Percentiles rank a stretch among this genome's conserved stretches.
phyloP scores from a whole-genome alignment of 306 rosid genomes.

The Quercus dentata region DNA sequence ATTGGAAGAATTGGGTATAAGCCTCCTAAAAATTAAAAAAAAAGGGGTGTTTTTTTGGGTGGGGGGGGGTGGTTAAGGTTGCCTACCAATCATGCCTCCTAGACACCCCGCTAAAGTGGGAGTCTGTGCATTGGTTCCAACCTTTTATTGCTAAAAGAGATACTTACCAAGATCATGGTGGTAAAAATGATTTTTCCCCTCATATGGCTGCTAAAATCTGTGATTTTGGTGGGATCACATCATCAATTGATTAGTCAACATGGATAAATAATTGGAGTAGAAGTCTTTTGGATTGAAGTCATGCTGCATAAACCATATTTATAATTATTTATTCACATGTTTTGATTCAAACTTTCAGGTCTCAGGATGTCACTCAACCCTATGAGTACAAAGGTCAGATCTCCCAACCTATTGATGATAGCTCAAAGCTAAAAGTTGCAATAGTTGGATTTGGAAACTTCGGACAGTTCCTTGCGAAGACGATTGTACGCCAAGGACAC shows the following conservation, averaged over 20 bases:
- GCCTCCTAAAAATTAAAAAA: too few species aligned
- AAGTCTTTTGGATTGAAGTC: not conserved
- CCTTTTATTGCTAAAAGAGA: not conserved
- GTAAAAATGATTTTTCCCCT: not conserved
- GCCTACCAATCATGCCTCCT: too few species aligned
- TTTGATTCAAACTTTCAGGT: conserved; percentile 31
- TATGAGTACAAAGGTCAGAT: conserved; percentile 14
- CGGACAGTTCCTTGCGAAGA: conserved; percentile 86
- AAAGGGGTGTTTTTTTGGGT: too few species aligned
- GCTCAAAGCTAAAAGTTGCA: conserved; percentile 64
- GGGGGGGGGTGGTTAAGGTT: too few species aligned
- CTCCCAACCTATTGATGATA: conserved; percentile 24
- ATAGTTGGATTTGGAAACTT: conserved; percentile 86
- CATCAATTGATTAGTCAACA: not conserved
- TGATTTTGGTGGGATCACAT: not conserved
- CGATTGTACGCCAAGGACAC: conserved; percentile 67
- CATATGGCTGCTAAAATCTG: not conserved
- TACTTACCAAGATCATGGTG: not conserved
- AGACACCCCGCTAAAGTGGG: too few species aligned
- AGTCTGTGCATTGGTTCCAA: too few species aligned
- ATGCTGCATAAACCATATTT: not conserved
- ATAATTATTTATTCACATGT: conserved; percentile 7
- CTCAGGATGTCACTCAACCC: conserved; percentile 13
- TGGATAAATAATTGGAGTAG: not conserved
- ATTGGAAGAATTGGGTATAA: too few species aligned